These are phyloP conservation scores for Phytophthora nicotianae DNA, from an alignment of 352 stramenopile genomes.

Conservation along the genomic window DNA sequence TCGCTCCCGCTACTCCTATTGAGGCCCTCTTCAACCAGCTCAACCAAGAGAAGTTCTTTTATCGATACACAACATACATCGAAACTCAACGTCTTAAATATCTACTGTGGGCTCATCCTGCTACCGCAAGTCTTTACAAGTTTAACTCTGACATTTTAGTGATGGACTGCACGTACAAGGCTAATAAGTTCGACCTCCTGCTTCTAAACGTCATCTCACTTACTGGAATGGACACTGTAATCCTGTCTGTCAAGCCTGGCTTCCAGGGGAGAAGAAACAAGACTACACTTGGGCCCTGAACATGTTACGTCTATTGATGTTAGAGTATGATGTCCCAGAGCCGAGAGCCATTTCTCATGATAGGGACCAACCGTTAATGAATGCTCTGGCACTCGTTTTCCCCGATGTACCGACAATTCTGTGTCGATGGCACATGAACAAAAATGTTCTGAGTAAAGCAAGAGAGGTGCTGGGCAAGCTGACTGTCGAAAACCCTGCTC, in stretches of 20 bases:
- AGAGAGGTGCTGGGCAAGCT: not conserved
- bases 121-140: not conserved
- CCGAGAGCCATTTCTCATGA: not conserved
- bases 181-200: slow-evolving; percentile 7
- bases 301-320: not conserved
- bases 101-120: not conserved
- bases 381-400: slow-evolving; percentile 1
- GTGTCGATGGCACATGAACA: slow-evolving; percentile 10
- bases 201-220: slow-evolving; percentile 11
- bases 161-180: slow-evolving; percentile 20
- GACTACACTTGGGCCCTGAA: slow-evolving; percentile 8
- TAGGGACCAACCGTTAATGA: slow-evolving; percentile 8
- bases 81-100: not conserved
- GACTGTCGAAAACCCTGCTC: not conserved
- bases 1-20: not conserved
- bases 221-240: slow-evolving; percentile 11
- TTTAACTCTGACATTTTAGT: slow-evolving; percentile 2
- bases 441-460: slow-evolving; percentile 1
- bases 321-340: not conserved
- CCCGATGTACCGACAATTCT: not conserved
- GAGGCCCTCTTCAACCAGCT: slow-evolving; percentile 2
- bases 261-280: slow-evolving; percentile 7
- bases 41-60: not conserved
- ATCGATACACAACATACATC: not conserved
- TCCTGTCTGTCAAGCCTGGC: slow-evolving; percentile 3